Percentiles rank a stretch among this genome's conserved stretches.
Evolutionary conservation across 306 rosid genomes (phyloP).

Genomic region (Cicer chorassanicum): DNA sequence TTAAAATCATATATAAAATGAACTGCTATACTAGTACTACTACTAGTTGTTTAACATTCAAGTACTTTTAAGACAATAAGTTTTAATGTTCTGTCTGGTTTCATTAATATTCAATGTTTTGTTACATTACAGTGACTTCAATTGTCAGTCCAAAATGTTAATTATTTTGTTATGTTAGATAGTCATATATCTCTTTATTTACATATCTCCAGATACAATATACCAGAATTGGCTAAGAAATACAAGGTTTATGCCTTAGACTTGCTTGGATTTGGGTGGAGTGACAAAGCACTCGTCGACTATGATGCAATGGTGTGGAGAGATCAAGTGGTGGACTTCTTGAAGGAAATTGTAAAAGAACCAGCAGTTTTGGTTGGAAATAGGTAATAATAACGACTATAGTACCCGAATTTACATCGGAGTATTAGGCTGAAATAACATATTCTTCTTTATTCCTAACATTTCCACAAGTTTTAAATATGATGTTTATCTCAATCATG

Average conservation of each 20-base stretch:
- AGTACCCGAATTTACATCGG: conserved; percentile 4
- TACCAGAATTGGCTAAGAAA: conserved; percentile 86
- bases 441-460: not conserved
- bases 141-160: conserved; percentile 5
- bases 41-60: no score
- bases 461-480: not conserved
- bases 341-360: conserved; percentile 89
- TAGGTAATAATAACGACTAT: conserved; percentile 54
- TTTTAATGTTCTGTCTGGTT: conserved; percentile 15
- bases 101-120: not conserved
- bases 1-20: no score
- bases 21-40: no score
- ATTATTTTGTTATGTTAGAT: conserved; percentile 7
- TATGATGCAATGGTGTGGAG: conserved; percentile 94
- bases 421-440: conserved; percentile 15
- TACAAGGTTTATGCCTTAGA: conserved; percentile 92
- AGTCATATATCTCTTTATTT: conserved; percentile 5
- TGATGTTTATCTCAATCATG: conserved; percentile 36
- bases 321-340: conserved; percentile 85
- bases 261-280: conserved; percentile 98
- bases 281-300: conserved; percentile 93
- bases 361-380: conserved; percentile 87
- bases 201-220: conserved; percentile 70
- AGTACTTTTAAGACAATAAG: not conserved
- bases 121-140: not conserved